Conservation (phyloP, 805 yeast species). For the Brettanomyces anomalus region DNA sequence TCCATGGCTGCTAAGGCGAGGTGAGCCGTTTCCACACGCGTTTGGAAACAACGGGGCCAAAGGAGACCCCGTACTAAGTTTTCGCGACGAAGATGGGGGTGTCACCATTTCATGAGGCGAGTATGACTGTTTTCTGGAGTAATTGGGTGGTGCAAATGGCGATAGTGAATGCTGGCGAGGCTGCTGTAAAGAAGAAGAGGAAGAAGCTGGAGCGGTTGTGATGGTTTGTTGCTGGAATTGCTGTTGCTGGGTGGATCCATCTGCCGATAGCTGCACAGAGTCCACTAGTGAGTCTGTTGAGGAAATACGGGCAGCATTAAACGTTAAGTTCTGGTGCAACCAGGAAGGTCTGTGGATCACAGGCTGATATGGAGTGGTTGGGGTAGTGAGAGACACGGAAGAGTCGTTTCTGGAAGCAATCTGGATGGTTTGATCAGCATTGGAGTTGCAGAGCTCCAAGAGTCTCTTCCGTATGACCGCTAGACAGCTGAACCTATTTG, state of each 20-base stretch:
- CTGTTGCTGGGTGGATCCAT: not conserved
- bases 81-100: not conserved
- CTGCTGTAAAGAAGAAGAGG: not conserved
- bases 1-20: not conserved
- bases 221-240: slow-evolving; percentile 7
- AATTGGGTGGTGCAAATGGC: not conserved
- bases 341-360: slow-evolving; percentile 23
- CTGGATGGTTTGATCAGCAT: slow-evolving; percentile 9
- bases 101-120: slow-evolving; percentile 2
- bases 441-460: slow-evolving; percentile 22
- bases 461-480: slow-evolving; percentile 25
- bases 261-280: slow-evolving; percentile 16
- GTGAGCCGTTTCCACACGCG: not conserved
- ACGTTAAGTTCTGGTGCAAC: slow-evolving; percentile 25
- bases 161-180: slow-evolving; percentile 6
- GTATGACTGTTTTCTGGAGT: not conserved
- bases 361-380: slow-evolving; percentile 2
- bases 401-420: slow-evolving; percentile 21
- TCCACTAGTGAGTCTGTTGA: slow-evolving; percentile 28
- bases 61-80: not conserved
- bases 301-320: slow-evolving; percentile 22
- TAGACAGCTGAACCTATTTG: slow-evolving; percentile 19
- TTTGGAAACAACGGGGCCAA: not conserved
- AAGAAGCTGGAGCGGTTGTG: slow-evolving; percentile 8
- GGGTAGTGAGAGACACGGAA: slow-evolving; percentile 10